Evolutionary conservation across 345 rosid species (phyloP), one percentile per base, ranked within the genome.

Genomic region (Lepidium didymum): DNA sequence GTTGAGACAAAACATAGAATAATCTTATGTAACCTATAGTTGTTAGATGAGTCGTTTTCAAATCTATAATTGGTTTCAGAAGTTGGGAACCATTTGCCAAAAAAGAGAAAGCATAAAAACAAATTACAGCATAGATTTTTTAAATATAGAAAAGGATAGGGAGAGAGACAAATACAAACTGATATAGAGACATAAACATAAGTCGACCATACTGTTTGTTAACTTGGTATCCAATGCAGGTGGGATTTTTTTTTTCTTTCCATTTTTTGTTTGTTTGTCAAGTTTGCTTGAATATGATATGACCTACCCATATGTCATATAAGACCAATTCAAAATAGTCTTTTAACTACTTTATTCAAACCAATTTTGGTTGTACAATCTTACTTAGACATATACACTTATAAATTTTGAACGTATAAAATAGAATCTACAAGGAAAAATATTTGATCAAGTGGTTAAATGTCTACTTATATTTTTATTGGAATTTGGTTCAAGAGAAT

Each of bases 141-240:
- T 23, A 44, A 35, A 33, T 15, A 57, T 73, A 40, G 55, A 65
- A 58, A 66, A 41, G 38, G 56, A 47, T 62, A 57, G 71, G 50
- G 40, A 37, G 46, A 56, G 29, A 67, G 67, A 59, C 56, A 67
- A 58, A 27, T 52, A 67, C 68, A 59, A 58, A 44, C 9, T 50
- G 72, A 14, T 74, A 44, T 43, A 52, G 25, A 59, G 68, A 67
- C 68, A 67, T 52, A 52, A 67, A 74, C 73, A 74, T 44, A 45
- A 53, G 73, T 67, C 45, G 73, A 67, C 78, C 78, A 74, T 67
- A 44, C 78, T 67, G 78, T 74, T 74, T 61, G 73, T 67, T 74
- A 60, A 51, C 37, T 44, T 59, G 78, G 73, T 66, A 67, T 61
- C 73, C 68, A 61, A 45, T 54, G 78, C 73, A 61, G 62, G 73